phyloP scores from a whole-genome alignment of 2,329 filamentous ascomycete species.

The Kalmusia sp. region DNA sequence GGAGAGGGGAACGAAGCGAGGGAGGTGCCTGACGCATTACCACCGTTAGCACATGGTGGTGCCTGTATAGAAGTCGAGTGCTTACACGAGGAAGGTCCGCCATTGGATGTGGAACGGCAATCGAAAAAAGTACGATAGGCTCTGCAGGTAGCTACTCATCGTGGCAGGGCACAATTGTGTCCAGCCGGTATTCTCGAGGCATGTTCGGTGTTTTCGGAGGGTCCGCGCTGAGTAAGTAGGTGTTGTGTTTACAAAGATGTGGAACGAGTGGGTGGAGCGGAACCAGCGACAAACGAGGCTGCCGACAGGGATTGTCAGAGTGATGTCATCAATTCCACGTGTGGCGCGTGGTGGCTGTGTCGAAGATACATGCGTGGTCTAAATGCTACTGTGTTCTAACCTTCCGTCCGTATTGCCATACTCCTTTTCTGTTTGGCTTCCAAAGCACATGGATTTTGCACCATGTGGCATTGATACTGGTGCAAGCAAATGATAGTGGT shows the following conservation, averaged over 20 bases:
- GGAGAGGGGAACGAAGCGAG: constrained; percentile 45
- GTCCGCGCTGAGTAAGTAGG: background rate
- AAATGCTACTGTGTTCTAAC: no score
- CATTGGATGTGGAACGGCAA: constrained; percentile 47
- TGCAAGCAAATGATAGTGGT: no score
- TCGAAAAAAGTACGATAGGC: constrained; percentile 44
- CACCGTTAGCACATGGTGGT: background rate
- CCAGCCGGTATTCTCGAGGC: background rate
- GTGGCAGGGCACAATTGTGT: constrained; percentile 6
- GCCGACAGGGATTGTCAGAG: background rate
- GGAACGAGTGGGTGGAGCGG: background rate
- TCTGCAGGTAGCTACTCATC: constrained; percentile 41
- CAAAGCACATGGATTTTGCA: no score
- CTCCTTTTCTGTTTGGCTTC: no score
- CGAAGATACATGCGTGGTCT: no score
- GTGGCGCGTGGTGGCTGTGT: background rate
- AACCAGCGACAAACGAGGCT: background rate
- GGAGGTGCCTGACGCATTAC: constrained; percentile 29
- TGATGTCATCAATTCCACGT: background rate
- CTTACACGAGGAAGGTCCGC: constrained; percentile 42
- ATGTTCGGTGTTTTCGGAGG: background rate
- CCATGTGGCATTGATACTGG: no score
- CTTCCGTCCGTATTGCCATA: no score
- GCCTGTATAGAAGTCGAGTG: background rate
- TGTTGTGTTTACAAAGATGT: constrained; percentile 7